phyloP scores from a whole-genome alignment of 768 basidiomycete species.

The Hygrocybe coccinea region DNA sequence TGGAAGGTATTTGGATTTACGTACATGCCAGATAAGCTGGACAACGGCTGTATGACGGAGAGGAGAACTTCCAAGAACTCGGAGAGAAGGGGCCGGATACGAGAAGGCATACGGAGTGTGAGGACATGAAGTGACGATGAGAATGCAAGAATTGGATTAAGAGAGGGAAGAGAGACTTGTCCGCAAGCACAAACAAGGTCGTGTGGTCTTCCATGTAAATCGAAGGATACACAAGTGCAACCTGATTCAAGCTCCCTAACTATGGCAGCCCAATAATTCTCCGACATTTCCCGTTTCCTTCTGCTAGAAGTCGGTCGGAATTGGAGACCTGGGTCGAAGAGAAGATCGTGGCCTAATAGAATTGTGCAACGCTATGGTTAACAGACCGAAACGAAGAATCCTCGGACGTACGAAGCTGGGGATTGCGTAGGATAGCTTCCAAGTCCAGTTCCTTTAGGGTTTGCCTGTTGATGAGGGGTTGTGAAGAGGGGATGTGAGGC shows the following conservation, averaged over 20 bases:
- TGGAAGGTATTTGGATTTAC: constrained; percentile 55
- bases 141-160: constrained; percentile 41
- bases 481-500: constrained; percentile 60
- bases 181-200: constrained; percentile 54
- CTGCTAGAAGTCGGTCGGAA: constrained; percentile 74
- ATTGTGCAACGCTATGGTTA: constrained; percentile 11
- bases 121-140: constrained; percentile 41
- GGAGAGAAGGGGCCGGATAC: constrained; percentile 60
- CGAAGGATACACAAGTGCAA: constrained; percentile 81
- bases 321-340: constrained; percentile 82
- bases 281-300: constrained; percentile 64
- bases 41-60: constrained; percentile 78
- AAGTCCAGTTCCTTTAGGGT: constrained; percentile 85
- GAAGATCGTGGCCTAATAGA: constrained; percentile 72
- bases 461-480: constrained; percentile 76
- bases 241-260: constrained; percentile 70
- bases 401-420: constrained; percentile 74
- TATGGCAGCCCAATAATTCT: constrained; percentile 84
- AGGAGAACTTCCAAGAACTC: constrained; percentile 81
- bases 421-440: constrained; percentile 79
- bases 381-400: constrained; percentile 12
- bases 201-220: constrained; percentile 51
- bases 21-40: constrained; percentile 55
- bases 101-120: constrained; percentile 66
- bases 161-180: constrained; percentile 38